Base-by-base conservation (phyloP, 2,329 filamentous ascomycete genomes). In the Aureobasidium sp. region DNA sequence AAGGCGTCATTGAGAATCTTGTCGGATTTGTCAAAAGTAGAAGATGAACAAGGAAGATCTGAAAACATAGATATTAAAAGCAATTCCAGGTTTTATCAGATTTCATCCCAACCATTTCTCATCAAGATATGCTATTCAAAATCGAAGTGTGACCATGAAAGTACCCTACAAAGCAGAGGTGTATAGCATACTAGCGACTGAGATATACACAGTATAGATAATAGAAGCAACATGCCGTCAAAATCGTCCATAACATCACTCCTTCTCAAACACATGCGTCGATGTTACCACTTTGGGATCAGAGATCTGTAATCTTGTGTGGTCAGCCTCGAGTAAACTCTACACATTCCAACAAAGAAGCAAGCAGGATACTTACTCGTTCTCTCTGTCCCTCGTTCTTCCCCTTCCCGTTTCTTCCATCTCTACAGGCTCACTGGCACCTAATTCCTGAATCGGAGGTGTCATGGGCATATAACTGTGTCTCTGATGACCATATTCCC, bases 1-100 rank as follows among this genome's bases (percentile, higher is more conserved):
- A 97, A 73, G 91, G 91, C 0, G 93, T 97, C 17, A 97, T 97
- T 81, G 93, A 96, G 77, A 97, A 96, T 74, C 75, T 97, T 67
- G 93, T 97, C 47, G 73, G 72, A 3, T 74, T 73, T 58, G 73
- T 74, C 45, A 60, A 60, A n/a, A 60, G 57, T 12, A 49, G 57
- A 36, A 45, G 57, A 15, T 60, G 27, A 42, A 31, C 2, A n/a
- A 17, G 29, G 25, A 41, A 27, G 12, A 29, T 5, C 1, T 14
- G 17, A 37, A 55, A 55, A 22, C 3, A 29, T 29, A 29, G 9
- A 53, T n/a, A 53, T 14, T 0, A 53, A 53, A 53, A 53, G 51
- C 6, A 22, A 36, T 34, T 12, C 9, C 31, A 34, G 3, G 8
- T 34, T 12, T 12, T 9, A 34, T 34, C 31, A 12, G 31, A 34